Conservation (phyloP, 2,329 filamentous ascomycete genomes). For the Sordariomycetes sp. region DNA sequence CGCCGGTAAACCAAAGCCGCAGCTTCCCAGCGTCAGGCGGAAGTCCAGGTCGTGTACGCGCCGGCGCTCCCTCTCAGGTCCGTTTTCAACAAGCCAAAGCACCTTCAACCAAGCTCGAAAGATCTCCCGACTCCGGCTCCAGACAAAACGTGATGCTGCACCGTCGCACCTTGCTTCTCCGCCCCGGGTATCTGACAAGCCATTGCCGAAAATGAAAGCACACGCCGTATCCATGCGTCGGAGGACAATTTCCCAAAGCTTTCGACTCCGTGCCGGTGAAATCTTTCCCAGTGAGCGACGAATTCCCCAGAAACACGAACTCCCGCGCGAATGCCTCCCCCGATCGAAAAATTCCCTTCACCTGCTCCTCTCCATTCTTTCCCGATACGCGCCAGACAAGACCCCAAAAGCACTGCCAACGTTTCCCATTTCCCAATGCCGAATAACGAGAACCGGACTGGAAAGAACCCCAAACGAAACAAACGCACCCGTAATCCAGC, state of each 20-base stretch:
- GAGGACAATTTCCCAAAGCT: background rate
- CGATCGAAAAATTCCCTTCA: background rate
- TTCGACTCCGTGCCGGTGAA: background rate
- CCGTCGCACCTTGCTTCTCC: background rate
- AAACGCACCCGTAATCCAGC: background rate
- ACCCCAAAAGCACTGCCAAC: background rate
- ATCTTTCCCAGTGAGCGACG: slow-evolving; percentile 2
- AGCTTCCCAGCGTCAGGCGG: background rate
- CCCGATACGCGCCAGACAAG: background rate
- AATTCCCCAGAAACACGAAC: slow-evolving; percentile 5
- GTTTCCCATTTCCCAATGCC: background rate
- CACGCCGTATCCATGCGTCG: slow-evolving; percentile 3
- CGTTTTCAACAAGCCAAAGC: background rate
- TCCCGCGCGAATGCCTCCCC: slow-evolving; percentile 8
- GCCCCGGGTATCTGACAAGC: background rate
- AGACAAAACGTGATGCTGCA: background rate
- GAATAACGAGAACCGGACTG: background rate
- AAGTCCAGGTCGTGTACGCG: background rate
- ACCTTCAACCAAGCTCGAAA: background rate
- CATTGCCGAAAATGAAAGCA: slow-evolving; percentile 3
- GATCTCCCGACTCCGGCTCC: slow-evolving; percentile 1
- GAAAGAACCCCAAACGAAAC: slow-evolving; percentile 2
- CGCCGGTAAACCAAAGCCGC: background rate
- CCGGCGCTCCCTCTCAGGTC: background rate
- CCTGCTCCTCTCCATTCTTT: background rate